Base-by-base conservation (phyloP, 306 rosid genomes). In the Fragaria nilgerrensis region DNA sequence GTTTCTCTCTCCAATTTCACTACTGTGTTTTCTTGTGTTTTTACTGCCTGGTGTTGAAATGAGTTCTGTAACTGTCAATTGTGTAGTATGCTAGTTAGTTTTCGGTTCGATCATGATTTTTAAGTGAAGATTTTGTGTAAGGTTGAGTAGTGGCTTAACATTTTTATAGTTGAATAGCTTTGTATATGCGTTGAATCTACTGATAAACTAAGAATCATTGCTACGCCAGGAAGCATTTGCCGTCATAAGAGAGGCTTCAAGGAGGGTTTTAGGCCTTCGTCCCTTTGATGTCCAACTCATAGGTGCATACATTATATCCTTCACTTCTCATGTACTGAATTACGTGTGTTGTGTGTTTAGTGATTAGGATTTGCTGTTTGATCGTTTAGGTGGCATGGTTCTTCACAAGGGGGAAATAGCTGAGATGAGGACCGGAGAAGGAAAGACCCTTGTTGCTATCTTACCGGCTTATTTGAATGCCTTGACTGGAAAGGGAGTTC, bases 401-500 rank as follows among this genome's bases (percentile, higher is more conserved):
- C 99, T 95, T 86, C 97, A 95, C 66, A 90, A 95, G 88, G 99
- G 97, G 75, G 93, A 92, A 80, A 95, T 95, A 79, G 97, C 99
- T 66, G 99, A 95, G 84, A 95, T 95, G 99, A 90, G 93, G 82
- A 95, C 99, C 4, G 99, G 99, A 82, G 99, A 95, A 84, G 97
- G 97, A 81, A 95, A 95, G 89, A 95, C 99, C 67, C 81, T 95
- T 78, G 99, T 95, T 81, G 97, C 97, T 16, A 84, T 95, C 81
- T 90, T 95, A 85, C 99, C 99, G 16, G 95, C 99, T 76, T 95
- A 88, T 88, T 84, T 95, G 85, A 95, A 95, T 88, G 97, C 99
- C 15, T 84, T 95, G 29, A 81, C 84, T 59, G 99, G 99, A 74
- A 92, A 88, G 72, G 99, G 99, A 43, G 97, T 95, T 78, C 97